These are phyloP conservation scores for Geranium incanum DNA, from an alignment of 441 rosid genomes.

Conservation along the genomic window DNA sequence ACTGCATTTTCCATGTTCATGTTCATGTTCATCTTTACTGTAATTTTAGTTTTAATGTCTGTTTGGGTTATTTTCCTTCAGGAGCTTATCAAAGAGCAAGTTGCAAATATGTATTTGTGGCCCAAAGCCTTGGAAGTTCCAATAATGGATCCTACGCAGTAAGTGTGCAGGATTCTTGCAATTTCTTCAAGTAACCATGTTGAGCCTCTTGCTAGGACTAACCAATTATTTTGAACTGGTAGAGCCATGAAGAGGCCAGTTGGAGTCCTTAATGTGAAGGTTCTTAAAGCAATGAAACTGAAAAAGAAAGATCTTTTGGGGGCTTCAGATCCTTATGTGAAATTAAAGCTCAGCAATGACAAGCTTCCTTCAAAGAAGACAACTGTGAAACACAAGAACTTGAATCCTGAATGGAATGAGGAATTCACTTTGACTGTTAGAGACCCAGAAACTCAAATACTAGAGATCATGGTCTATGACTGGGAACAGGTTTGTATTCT, in stretches of 20 bases:
- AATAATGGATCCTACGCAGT: slow-evolving; percentile 26
- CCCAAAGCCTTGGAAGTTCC: slow-evolving; percentile 27
- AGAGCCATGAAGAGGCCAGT: slow-evolving; percentile 24
- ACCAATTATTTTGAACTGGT: background rate
- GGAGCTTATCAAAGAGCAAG: slow-evolving; percentile 29
- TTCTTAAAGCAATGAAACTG: slow-evolving; percentile 23
- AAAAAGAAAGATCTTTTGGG: slow-evolving; percentile 28
- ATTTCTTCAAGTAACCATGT: background rate
- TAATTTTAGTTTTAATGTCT: background rate
- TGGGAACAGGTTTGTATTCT: slow-evolving; percentile 45
- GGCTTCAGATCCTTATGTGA: slow-evolving; percentile 29
- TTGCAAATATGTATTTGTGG: slow-evolving; percentile 29
- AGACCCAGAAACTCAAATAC: slow-evolving; percentile 28
- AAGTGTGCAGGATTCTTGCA: slow-evolving; percentile 9
- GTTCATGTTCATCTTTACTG: background rate
- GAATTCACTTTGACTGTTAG: slow-evolving; percentile 24
- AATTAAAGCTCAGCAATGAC: slow-evolving; percentile 26
- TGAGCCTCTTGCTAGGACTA: background rate
- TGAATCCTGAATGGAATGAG: slow-evolving; percentile 30
- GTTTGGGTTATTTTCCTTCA: slow-evolving; percentile 11
- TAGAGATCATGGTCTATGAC: slow-evolving; percentile 24
- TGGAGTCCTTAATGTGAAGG: slow-evolving; percentile 25
- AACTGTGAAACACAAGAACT: slow-evolving; percentile 23
- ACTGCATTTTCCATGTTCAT: background rate
- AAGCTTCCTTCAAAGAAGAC: slow-evolving; percentile 23